phyloP scores from a whole-genome alignment of 1,284 basidiomycete species.

The Mycosarcoma maydis region DNA sequence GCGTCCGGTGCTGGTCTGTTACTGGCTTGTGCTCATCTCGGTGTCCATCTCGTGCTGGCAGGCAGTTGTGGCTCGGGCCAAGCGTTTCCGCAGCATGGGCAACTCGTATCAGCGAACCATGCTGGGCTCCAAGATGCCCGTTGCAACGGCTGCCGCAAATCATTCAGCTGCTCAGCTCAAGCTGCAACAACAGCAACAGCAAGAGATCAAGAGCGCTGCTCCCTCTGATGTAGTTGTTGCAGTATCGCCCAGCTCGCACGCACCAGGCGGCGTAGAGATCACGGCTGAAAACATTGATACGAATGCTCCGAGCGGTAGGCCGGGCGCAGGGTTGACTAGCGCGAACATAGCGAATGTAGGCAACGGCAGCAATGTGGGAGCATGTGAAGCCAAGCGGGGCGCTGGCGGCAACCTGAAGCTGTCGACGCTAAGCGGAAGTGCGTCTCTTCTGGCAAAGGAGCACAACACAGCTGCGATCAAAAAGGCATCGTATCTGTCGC shows the following conservation, averaged over 20 bases:
- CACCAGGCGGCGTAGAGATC: conserved; percentile 32
- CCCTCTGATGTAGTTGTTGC: conserved; percentile 11
- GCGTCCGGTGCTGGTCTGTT: conserved; percentile 80
- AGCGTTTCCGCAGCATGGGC: conserved; percentile 42
- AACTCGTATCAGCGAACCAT: conserved; percentile 31
- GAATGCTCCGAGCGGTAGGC: conserved; percentile 4
- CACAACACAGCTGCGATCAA: conserved; percentile 46
- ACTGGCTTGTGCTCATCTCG: conserved; percentile 83
- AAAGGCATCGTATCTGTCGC: conserved; percentile 71
- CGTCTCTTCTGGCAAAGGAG: conserved; percentile 36
- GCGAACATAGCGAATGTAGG: not conserved
- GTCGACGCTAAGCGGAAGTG: conserved; percentile 29
- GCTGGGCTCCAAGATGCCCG: conserved; percentile 20
- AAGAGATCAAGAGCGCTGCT: conserved; percentile 13
- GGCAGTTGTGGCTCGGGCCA: conserved; percentile 50
- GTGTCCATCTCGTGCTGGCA: conserved; percentile 93
- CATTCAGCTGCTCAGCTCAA: conserved; percentile 19
- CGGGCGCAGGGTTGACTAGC: too few species aligned
- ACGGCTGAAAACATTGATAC: conserved; percentile 8
- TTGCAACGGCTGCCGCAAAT: conserved; percentile 13
- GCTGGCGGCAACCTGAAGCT: conserved; percentile 33
- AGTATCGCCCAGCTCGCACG: conserved; percentile 25
- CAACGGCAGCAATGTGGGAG: conserved; percentile 6
- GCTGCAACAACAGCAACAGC: conserved; percentile 36
- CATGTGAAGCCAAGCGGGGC: conserved; percentile 21